Evolutionary conservation across 139 green algal genomes (phyloP).

Genomic region (Tetratostichococcus sp.): DNA sequence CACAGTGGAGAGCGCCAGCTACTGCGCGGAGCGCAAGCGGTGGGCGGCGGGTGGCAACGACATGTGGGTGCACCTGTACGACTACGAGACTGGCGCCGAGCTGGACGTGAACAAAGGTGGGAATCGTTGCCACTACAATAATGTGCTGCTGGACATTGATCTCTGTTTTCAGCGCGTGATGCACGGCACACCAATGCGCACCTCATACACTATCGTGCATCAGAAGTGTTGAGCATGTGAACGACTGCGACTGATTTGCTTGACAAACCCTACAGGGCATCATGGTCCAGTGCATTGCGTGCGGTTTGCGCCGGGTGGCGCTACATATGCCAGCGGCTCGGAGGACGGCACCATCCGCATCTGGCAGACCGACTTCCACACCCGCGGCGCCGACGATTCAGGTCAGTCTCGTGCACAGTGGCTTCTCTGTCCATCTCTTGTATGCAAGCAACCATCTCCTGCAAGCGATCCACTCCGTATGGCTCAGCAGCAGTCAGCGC

Average conservation of each 20-base stretch:
- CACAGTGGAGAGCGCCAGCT: constrained; percentile 75
- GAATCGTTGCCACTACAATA: no score
- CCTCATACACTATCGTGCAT: no score
- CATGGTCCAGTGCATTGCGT: constrained; percentile 95
- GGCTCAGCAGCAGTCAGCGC: no score
- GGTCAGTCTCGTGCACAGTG: not conserved
- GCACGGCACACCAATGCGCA: no score
- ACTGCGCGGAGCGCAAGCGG: constrained; percentile 49
- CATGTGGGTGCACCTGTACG: constrained; percentile 95
- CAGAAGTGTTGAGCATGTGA: not conserved
- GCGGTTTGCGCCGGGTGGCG: constrained; percentile 84
- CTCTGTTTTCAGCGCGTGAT: no score
- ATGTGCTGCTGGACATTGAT: no score
- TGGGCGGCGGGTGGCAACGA: constrained; percentile 79
- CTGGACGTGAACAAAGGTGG: constrained; percentile 41
- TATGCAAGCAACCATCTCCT: no score
- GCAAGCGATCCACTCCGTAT: no score
- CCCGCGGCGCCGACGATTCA: not conserved
- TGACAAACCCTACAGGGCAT: constrained; percentile 71
- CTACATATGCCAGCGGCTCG: constrained; percentile 86
- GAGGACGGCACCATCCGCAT: constrained; percentile 97
- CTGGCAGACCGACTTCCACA: constrained; percentile 64
- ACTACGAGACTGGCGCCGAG: constrained; percentile 72
- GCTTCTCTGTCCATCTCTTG: no score
- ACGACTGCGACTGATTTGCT: not conserved